Conservation (phyloP, 148 eudicot genomes). For the Polygonum aviculare region DNA sequence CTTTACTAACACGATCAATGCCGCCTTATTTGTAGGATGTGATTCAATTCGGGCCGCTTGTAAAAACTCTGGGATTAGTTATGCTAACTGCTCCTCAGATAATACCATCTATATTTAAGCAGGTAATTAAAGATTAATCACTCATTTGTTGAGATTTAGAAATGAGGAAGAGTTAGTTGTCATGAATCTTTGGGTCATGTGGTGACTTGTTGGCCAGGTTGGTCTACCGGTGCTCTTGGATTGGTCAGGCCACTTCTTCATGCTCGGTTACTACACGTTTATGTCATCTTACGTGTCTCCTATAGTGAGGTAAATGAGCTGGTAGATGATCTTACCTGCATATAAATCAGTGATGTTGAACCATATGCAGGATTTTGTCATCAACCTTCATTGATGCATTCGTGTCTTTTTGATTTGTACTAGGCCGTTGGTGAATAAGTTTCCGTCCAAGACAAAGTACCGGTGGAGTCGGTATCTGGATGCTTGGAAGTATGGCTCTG, state of each 20-base stretch:
- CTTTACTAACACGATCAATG: background rate
- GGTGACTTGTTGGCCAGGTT: conserved; percentile 35
- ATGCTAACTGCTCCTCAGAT: conserved; percentile 76
- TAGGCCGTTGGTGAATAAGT: conserved; percentile 49
- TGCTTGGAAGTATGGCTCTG: conserved; percentile 93
- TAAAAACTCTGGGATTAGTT: conserved; percentile 85
- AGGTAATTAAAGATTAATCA: conserved; percentile 35
- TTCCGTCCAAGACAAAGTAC: conserved; percentile 57
- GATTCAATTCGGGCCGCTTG: conserved; percentile 96
- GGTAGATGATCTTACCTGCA: background rate
- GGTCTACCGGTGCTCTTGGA: conserved; percentile 78
- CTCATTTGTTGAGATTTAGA: background rate
- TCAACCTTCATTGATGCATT: background rate
- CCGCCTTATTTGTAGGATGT: conserved; percentile 56
- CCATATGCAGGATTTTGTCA: background rate
- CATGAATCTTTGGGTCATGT: background rate
- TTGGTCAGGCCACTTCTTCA: conserved; percentile 85
- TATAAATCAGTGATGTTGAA: background rate
- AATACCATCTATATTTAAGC: conserved; percentile 87
- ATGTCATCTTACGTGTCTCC: conserved; percentile 70
- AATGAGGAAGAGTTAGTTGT: background rate
- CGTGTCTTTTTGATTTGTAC: conserved; percentile 3
- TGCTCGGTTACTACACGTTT: conserved; percentile 82
- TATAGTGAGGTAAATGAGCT: conserved; percentile 47
- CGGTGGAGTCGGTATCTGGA: conserved; percentile 74